These are phyloP conservation scores for Melampsora occidentalis DNA, from an alignment of 1,284 basidiomycete species.

Conservation along the genomic window DNA sequence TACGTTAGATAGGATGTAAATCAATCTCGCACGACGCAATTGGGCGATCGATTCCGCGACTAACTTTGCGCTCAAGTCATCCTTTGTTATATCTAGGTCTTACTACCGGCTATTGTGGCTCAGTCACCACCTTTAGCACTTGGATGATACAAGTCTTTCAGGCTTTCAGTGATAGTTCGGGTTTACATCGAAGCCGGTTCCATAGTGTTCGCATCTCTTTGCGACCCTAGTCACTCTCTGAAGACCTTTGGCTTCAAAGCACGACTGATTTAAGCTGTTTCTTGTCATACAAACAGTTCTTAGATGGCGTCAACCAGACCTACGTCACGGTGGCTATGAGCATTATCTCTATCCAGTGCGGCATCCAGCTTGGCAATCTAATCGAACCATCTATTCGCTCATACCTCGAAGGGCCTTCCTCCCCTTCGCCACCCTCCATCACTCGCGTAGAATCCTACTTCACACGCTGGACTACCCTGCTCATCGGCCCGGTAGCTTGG, in stretches of 20 bases:
- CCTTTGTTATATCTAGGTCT: constrained; percentile 80
- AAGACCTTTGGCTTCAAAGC: not conserved
- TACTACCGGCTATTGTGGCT: constrained; percentile 92
- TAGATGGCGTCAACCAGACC: constrained; percentile 80
- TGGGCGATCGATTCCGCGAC: not conserved
- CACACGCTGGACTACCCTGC: constrained; percentile 9
- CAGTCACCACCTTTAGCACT: constrained; percentile 89
- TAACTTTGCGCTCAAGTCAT: constrained; percentile 61
- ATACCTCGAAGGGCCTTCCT: not conserved
- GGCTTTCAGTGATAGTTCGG: constrained; percentile 73
- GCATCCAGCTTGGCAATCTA: constrained; percentile 20
- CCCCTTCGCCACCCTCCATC: constrained; percentile 14
- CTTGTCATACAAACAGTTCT: constrained; percentile 60
- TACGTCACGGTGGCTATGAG: constrained; percentile 69
- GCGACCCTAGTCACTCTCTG: not conserved
- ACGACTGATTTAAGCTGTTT: not conserved
- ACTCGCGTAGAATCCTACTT: not conserved
- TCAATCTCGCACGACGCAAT: constrained; percentile 45
- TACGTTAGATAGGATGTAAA: constrained; percentile 71
- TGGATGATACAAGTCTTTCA: constrained; percentile 88
- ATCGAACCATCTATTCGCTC: constrained; percentile 41
- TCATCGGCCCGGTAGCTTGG: constrained; percentile 53
- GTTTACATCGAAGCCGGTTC: constrained; percentile 66
- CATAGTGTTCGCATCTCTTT: constrained; percentile 65
- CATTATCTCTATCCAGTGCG: constrained; percentile 44